Base-by-base conservation (phyloP, 2,329 filamentous ascomycete species). In the Orbilia blumenaviensis region DNA sequence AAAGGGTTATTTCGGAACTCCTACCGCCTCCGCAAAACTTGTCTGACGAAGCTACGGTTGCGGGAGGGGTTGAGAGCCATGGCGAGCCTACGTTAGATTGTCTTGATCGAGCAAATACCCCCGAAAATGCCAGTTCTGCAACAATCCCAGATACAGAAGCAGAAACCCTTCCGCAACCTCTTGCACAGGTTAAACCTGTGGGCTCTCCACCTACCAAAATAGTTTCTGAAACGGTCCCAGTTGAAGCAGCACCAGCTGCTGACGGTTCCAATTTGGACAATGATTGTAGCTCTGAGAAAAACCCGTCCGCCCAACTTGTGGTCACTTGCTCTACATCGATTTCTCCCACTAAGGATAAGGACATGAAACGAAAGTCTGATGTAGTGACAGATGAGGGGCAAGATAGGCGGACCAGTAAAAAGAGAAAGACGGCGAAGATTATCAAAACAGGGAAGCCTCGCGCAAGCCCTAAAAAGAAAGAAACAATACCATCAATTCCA, bases 301-400 rank as follows among this genome's bases (percentile, higher is more conserved):
- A 16, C 2, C 7, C 38, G 6, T 32, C 69, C 10, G 14, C 21
- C 23, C 56, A 75, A 32, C 25, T 63, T 9, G 29, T 44, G n/a
- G 9, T 21, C 21, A 10, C 25, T 5, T 18, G 21, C 14, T 44
- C 63, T n/a, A 32, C 46, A 18, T 48, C 71, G 5, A 48, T 50
- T 32, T 68, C 64, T 9, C 46, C 46, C 36, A 64, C 63, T 5
- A 60, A 64, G 16, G 71, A 63, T 64, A 75, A 64, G 41, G 71
- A 68, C 38, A 75, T 63, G 71, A 75, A 75, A 41, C 44, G 71
- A 60, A 75, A 75, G 32, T 75, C 71, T 12, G 71, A 75, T 42
- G 71, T 60, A 6, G 63, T 75, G 14, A 52, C 25, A 6, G 71
- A 64, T 21, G 27, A 29, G 5, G 54, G 56, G 14, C 44, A 48